phyloP scores from a whole-genome alignment of 495 filamentous ascomycete species.

The Acidomyces sp. region DNA sequence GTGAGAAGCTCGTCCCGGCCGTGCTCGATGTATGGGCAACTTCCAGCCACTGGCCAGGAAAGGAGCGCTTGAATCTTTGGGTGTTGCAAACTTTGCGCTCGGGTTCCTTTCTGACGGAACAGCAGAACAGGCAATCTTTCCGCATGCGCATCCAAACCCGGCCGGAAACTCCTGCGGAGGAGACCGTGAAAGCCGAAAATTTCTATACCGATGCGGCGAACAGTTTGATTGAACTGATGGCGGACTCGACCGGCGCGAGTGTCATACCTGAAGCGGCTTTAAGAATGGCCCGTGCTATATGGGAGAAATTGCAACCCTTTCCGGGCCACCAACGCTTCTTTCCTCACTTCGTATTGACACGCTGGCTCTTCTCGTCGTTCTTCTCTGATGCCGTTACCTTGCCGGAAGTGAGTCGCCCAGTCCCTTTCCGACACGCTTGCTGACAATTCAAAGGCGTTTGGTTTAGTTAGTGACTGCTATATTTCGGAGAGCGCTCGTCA shows the following conservation, averaged over 20 bases:
- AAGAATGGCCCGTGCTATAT: conserved; percentile 67
- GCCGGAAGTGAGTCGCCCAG: conserved; percentile 58
- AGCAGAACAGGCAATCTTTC: conserved; percentile 47
- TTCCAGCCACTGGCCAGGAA: conserved; percentile 79
- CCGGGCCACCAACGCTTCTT: conserved; percentile 60
- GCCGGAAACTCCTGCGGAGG: conserved; percentile 39
- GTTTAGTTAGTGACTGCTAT: conserved; percentile 80
- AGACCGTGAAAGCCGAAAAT: conserved; percentile 69
- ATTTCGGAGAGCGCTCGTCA: conserved; percentile 81
- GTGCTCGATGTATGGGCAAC: conserved; percentile 75
- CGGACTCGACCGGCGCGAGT: conserved; percentile 56
- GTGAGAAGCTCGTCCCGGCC: conserved; percentile 52
- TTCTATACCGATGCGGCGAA: conserved; percentile 78
- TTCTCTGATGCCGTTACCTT: conserved; percentile 73
- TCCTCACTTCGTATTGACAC: conserved; percentile 65
- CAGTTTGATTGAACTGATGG: conserved; percentile 72
- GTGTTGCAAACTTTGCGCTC: conserved; percentile 87
- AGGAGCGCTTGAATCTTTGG: conserved; percentile 78
- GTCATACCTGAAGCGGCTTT: conserved; percentile 76
- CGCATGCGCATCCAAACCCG: conserved; percentile 45
- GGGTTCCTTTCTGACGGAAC: conserved; percentile 77
- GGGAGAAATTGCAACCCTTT: conserved; percentile 57
- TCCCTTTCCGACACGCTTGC: neutral
- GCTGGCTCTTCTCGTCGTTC: conserved; percentile 86
- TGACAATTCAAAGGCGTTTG: conserved; percentile 49